phyloP scores from a whole-genome alignment of 1,284 basidiomycete species.

The Ustilago lituana region DNA sequence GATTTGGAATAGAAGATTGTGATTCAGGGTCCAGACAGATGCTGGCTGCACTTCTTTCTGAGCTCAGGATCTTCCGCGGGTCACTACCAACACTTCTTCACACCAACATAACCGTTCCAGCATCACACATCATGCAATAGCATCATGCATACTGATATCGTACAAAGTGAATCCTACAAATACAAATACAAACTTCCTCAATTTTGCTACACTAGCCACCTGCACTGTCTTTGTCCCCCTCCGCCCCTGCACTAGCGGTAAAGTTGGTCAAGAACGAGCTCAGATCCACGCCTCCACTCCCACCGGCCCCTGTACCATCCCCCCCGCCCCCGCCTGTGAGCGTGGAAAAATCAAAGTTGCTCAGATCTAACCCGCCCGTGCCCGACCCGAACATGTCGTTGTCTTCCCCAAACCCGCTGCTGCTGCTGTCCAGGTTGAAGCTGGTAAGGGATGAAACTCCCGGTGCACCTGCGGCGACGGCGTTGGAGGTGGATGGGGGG shows the following conservation, averaged over 20 bases:
- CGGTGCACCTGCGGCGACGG: background rate
- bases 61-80: too few species aligned
- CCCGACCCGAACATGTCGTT: slow-evolving; percentile 28
- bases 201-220: background rate
- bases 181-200: slow-evolving; percentile 49
- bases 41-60: too few species aligned
- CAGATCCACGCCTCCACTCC: slow-evolving; percentile 63
- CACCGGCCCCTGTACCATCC: slow-evolving; percentile 63
- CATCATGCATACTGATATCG: too few species aligned
- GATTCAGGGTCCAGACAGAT: slow-evolving; percentile 23
- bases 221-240: slow-evolving; percentile 64
- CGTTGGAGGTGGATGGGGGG: background rate
- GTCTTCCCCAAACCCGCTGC: slow-evolving; percentile 10
- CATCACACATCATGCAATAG: too few species aligned
- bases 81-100: too few species aligned
- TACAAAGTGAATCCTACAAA: background rate
- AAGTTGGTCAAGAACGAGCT: slow-evolving; percentile 65
- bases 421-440: slow-evolving; percentile 12
- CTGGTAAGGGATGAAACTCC: slow-evolving; percentile 23
- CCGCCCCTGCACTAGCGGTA: slow-evolving; percentile 24
- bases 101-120: slow-evolving; percentile 55
- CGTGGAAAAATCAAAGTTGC: slow-evolving; percentile 42
- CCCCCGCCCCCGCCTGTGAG: slow-evolving; percentile 46
- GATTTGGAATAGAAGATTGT: background rate
- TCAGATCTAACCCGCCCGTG: slow-evolving; percentile 31